These are phyloP conservation scores for Boletellus deceptivus DNA, from an alignment of 1,284 basidiomycete genomes.

Conservation along the genomic window DNA sequence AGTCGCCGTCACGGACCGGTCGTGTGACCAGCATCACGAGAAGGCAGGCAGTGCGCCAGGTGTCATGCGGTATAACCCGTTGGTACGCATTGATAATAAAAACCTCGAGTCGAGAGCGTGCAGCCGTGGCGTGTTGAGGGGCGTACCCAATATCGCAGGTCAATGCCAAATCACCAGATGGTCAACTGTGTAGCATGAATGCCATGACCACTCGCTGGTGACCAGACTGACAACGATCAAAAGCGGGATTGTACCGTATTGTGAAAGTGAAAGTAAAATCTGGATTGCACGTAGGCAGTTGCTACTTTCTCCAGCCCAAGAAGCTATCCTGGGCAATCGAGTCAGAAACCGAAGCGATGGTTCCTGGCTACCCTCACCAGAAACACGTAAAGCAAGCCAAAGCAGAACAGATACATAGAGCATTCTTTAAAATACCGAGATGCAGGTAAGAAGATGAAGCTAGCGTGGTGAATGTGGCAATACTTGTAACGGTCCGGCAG, in stretches of 20 bases:
- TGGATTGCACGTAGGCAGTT: too few species aligned
- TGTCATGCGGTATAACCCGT: not conserved
- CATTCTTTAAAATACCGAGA: slow-evolving; percentile 26
- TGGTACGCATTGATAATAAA: too few species aligned
- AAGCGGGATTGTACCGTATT: too few species aligned
- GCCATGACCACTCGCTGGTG: too few species aligned
- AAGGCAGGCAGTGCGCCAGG: not conserved
- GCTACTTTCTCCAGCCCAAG: too few species aligned
- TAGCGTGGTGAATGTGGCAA: slow-evolving; percentile 9
- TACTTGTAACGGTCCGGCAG: slow-evolving; percentile 14
- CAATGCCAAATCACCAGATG: not conserved
- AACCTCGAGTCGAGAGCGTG: too few species aligned
- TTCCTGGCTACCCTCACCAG: not conserved
- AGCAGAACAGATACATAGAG: slow-evolving; percentile 20
- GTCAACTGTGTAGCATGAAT: not conserved
- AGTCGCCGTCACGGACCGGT: not conserved
- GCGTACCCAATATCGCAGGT: not conserved
- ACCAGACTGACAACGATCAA: too few species aligned
- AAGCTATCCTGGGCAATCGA: not conserved
- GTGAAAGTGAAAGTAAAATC: too few species aligned
- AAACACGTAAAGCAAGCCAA: not conserved
- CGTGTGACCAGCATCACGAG: not conserved
- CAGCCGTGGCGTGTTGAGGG: too few species aligned
- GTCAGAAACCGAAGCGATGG: not conserved
- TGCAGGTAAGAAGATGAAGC: slow-evolving; percentile 19